Conservation (phyloP, 192 early-diverging fungal genomes). For the Spizellomyces punctatus region DNA sequence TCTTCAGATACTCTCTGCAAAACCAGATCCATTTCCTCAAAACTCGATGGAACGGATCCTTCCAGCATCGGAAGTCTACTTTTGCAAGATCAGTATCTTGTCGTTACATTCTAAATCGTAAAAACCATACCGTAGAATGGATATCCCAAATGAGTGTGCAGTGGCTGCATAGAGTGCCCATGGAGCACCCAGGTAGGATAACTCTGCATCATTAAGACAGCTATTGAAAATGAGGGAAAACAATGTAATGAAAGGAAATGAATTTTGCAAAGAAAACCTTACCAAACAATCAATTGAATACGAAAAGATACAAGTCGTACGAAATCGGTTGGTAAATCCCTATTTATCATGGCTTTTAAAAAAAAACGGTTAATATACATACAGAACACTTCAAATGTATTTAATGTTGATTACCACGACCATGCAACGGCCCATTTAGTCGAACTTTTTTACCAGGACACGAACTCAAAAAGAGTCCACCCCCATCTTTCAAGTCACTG, state of each 20-base stretch:
- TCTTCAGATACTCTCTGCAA: neutral
- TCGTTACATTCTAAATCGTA: neutral
- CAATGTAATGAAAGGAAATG: neutral
- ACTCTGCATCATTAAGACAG: neutral
- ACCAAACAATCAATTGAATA: neutral
- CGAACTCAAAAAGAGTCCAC: slow-evolving; percentile 1
- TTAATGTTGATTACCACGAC: neutral
- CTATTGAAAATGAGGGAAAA: neutral
- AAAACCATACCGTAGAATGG: neutral
- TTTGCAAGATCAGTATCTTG: neutral
- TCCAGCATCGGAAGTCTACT: neutral
- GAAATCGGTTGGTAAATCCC: neutral
- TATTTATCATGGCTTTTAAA: neutral
- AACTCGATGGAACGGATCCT: neutral
- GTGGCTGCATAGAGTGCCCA: neutral
- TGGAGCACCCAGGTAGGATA: neutral
- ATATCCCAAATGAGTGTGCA: neutral
- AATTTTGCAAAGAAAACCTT: neutral
- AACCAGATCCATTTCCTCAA: neutral
- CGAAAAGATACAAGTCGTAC: neutral
- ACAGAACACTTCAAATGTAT: neutral
- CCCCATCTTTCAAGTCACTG: too few relatives aligned
- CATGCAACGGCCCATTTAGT: neutral
- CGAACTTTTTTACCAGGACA: slow-evolving; percentile 1
- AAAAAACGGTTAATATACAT: neutral